phyloP scores from a whole-genome alignment of 768 basidiomycete species.

The Kwoniella mangroviensis region DNA sequence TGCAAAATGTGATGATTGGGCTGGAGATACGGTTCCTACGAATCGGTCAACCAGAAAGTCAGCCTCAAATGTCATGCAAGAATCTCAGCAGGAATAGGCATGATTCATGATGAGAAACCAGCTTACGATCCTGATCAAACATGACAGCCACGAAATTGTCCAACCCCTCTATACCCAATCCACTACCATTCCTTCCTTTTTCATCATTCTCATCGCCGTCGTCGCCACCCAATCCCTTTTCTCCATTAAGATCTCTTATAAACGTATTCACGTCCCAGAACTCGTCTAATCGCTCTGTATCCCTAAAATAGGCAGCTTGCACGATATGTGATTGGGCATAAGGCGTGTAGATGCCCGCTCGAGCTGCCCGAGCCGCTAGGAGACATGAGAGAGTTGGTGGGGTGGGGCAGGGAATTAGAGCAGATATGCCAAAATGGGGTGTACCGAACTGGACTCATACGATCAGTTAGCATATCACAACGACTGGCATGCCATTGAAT shows the following conservation, averaged over 20 bases:
- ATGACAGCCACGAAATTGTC: slow-evolving; percentile 49
- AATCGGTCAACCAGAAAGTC: not conserved
- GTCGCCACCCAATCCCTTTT: slow-evolving; percentile 41
- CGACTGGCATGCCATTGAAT: too few relatives aligned
- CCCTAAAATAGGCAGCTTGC: slow-evolving; percentile 60
- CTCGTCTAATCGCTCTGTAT: slow-evolving; percentile 56
- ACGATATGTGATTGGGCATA: slow-evolving; percentile 55
- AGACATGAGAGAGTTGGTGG: slow-evolving; percentile 53
- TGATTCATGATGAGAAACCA: not conserved
- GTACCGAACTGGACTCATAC: slow-evolving; percentile 50
- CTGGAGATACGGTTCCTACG: slow-evolving; percentile 53
- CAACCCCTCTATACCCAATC: slow-evolving; percentile 30
- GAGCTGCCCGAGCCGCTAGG: slow-evolving; percentile 52
- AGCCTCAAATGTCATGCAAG: not conserved
- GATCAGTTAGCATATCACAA: too few relatives aligned
- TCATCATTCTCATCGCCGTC: slow-evolving; percentile 19
- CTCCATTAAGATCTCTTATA: slow-evolving; percentile 57
- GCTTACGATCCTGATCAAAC: slow-evolving; percentile 55
- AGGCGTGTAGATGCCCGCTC: slow-evolving; percentile 51
- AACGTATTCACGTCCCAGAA: slow-evolving; percentile 55
- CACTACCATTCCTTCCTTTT: slow-evolving; percentile 25
- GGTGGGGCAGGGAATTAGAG: slow-evolving; percentile 59
- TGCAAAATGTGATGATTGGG: slow-evolving; percentile 53
- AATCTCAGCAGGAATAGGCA: not conserved
- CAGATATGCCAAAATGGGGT: slow-evolving; percentile 57